Evolutionary conservation across 2,329 filamentous ascomycete species (phyloP).

Genomic region (Penicillium sp.): DNA sequence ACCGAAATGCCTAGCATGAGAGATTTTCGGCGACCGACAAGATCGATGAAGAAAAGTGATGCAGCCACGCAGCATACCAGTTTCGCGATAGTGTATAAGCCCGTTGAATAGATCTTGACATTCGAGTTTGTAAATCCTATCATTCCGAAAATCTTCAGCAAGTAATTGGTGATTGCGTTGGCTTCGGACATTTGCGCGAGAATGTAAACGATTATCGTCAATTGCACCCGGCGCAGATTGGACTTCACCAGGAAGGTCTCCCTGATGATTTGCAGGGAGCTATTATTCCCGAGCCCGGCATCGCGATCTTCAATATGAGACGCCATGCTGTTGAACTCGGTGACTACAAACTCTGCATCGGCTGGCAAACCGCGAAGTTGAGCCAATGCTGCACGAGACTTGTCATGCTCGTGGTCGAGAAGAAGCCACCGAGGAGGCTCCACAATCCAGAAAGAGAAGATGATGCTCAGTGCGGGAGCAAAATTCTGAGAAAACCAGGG

Average conservation of each 20-base stretch:
- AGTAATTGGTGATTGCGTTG: constrained; percentile 52
- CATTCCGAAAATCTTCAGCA: constrained; percentile 51
- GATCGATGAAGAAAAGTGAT: constrained; percentile 54
- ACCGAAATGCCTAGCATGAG: constrained; percentile 45
- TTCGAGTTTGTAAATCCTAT: constrained; percentile 41
- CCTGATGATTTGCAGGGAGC: constrained; percentile 21
- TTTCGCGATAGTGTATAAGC: constrained; percentile 53
- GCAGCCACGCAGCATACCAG: constrained; percentile 51
- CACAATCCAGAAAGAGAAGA: constrained; percentile 39
- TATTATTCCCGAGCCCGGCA: not conserved
- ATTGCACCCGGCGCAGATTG: constrained; percentile 50
- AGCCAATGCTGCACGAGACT: constrained; percentile 37
- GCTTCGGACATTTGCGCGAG: constrained; percentile 53
- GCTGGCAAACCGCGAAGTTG: constrained; percentile 40
- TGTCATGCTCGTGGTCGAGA: constrained; percentile 34
- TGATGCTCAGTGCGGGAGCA: constrained; percentile 37
- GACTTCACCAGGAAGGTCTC: constrained; percentile 47
- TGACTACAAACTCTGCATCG: constrained; percentile 36
- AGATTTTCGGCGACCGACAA: constrained; percentile 48
- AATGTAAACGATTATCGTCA: constrained; percentile 44
- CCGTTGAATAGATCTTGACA: constrained; percentile 46
- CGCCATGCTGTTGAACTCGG: constrained; percentile 38
- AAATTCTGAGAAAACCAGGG: constrained; percentile 39
- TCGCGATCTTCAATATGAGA: not conserved
- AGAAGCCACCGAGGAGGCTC: constrained; percentile 48